phyloP scores from a whole-genome alignment of 345 rosid genomes.

The Populus alba region DNA sequence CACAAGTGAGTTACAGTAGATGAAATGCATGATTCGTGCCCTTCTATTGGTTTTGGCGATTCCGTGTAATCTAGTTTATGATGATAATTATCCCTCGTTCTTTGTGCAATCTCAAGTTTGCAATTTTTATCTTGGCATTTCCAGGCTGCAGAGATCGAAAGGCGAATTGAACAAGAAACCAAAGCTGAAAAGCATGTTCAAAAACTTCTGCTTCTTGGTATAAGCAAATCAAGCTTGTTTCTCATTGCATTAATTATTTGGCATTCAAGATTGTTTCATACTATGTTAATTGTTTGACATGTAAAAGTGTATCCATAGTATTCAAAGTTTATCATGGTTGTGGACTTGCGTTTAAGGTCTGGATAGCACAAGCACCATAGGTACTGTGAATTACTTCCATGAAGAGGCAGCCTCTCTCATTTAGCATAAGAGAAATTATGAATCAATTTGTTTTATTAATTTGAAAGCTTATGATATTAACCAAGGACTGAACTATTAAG shows the following conservation, averaged over 20 bases:
- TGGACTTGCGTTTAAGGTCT: conserved; percentile 3
- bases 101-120: background rate
- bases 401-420: background rate
- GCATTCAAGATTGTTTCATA: background rate
- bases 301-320: background rate
- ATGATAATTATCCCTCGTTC: background rate
- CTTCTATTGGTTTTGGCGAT: background rate
- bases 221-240: conserved; percentile 8
- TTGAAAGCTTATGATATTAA: background rate
- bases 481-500: background rate
- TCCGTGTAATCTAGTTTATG: background rate
- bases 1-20: conserved; percentile 52
- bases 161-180: conserved; percentile 92
- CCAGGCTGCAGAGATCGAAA: conserved; percentile 88
- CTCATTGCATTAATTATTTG: background rate
- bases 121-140: conserved; percentile 15
- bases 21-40: conserved; percentile 1
- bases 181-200: conserved; percentile 93
- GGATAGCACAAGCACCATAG: background rate
- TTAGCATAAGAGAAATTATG: background rate
- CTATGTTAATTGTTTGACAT: background rate
- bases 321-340: background rate
- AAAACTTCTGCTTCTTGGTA: conserved; percentile 91
- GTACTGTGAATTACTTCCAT: conserved; percentile 7
- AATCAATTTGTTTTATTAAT: background rate